Evolutionary conservation across 192 early-diverging fungal genomes (phyloP).

Genomic region (Gaertneriomyces semiglobifer): DNA sequence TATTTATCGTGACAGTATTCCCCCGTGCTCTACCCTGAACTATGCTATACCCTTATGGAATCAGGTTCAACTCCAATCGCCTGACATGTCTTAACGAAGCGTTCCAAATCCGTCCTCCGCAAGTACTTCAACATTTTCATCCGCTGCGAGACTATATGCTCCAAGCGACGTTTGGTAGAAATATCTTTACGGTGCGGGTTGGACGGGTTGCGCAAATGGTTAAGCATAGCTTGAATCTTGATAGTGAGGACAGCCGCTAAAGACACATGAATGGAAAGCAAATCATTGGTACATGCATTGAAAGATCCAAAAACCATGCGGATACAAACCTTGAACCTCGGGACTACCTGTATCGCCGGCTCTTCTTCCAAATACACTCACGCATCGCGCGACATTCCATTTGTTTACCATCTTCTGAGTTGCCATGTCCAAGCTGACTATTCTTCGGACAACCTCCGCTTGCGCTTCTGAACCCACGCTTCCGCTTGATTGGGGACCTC

Average conservation of each 20-base stretch:
- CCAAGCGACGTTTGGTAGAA: constrained; percentile 80
- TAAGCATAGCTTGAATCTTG: constrained; percentile 79
- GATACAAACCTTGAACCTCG: constrained; percentile 80
- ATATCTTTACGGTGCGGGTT: constrained; percentile 75
- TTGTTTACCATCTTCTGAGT: constrained; percentile 69
- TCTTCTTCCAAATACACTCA: constrained; percentile 73
- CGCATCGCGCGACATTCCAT: constrained; percentile 69
- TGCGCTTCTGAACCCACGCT: constrained; percentile 24
- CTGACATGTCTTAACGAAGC: constrained; percentile 48
- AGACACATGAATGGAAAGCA: constrained; percentile 8
- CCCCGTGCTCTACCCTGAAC: too few species aligned
- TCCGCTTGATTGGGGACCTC: background rate
- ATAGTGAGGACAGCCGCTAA: constrained; percentile 86
- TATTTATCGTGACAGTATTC: too few species aligned
- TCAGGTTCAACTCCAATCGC: constrained; percentile 49
- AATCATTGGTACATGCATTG: constrained; percentile 15
- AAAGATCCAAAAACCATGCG: background rate
- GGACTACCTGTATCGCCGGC: constrained; percentile 85
- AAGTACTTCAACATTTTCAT: constrained; percentile 86
- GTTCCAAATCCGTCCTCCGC: constrained; percentile 55
- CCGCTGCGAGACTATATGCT: constrained; percentile 75
- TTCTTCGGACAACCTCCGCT: constrained; percentile 51
- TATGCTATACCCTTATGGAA: constrained; percentile 30
- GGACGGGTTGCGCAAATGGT: constrained; percentile 61
- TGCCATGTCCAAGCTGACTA: constrained; percentile 79